Conservation (phyloP, 2,329 filamentous ascomycete species). For the Trematosphaeria pertusa region DNA sequence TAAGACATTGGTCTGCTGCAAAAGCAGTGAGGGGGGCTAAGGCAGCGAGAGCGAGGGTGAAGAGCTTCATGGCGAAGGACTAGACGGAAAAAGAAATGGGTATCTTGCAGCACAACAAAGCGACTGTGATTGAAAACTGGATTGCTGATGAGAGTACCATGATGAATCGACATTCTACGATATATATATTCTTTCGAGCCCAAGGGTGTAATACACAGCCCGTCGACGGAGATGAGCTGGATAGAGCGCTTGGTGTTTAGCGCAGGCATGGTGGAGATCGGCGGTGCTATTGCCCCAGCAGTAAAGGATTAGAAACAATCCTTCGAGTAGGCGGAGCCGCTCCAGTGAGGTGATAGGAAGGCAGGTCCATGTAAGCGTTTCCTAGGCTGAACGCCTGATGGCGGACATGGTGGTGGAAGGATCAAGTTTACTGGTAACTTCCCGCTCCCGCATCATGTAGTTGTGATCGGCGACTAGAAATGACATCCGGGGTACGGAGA, state of each 20-base stretch:
- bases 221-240: background rate
- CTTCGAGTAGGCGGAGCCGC: background rate
- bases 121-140: background rate
- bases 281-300: background rate
- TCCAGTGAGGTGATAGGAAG: background rate
- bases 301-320: too few species aligned
- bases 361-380: background rate
- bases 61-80: constrained; percentile 19
- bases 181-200: background rate
- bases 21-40: constrained; percentile 8
- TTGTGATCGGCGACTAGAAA: too few species aligned
- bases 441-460: background rate
- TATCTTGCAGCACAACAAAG: constrained; percentile 1
- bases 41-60: constrained; percentile 8
- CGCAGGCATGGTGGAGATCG: too few species aligned
- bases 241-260: too few species aligned
- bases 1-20: constrained; percentile 11
- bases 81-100: too few species aligned
- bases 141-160: background rate
- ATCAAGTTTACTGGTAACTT: too few species aligned
- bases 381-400: background rate
- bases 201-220: background rate
- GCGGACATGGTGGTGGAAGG: background rate
- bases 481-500: too few species aligned
- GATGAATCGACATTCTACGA: background rate